These are phyloP conservation scores for Podaxis sp. DNA, from an alignment of 768 basidiomycete species.

Conservation along the genomic window DNA sequence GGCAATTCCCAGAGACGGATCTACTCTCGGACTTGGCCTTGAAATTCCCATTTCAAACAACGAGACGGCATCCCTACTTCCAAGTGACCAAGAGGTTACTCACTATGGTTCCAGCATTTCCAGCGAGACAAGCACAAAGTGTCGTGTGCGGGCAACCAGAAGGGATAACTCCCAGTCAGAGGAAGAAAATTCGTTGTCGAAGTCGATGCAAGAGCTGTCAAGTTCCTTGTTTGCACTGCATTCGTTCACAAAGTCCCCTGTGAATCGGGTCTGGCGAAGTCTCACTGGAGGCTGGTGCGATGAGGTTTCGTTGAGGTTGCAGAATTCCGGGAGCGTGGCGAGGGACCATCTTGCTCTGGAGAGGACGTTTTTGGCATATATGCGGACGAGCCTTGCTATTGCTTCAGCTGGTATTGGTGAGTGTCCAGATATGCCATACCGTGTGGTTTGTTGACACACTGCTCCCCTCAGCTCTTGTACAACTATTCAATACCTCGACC, in stretches of 20 bases:
- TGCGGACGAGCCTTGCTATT: constrained; percentile 62
- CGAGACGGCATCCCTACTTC: not conserved
- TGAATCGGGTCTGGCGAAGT: not conserved
- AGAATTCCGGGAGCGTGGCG: constrained; percentile 63
- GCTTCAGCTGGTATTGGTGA: constrained; percentile 60
- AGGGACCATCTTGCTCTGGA: constrained; percentile 66
- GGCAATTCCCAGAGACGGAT: not conserved
- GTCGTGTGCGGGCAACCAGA: not conserved
- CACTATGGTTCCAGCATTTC: not conserved
- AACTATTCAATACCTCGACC: constrained; percentile 29
- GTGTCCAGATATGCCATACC: constrained; percentile 20
- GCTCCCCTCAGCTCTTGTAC: constrained; percentile 46
- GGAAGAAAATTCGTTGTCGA: not conserved
- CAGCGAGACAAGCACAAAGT: not conserved
- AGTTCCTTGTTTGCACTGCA: not conserved
- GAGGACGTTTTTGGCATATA: constrained; percentile 62
- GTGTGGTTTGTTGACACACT: not conserved
- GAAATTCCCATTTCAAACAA: not conserved
- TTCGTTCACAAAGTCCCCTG: not conserved
- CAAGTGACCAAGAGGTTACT: not conserved
- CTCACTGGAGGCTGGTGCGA: constrained; percentile 7
- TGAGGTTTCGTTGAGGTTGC: constrained; percentile 34
- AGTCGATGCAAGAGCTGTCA: not conserved
- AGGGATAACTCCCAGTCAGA: not conserved
- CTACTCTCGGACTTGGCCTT: not conserved